Conservation (phyloP, 1,284 basidiomycete species). For the Trichosporon sp. region DNA sequence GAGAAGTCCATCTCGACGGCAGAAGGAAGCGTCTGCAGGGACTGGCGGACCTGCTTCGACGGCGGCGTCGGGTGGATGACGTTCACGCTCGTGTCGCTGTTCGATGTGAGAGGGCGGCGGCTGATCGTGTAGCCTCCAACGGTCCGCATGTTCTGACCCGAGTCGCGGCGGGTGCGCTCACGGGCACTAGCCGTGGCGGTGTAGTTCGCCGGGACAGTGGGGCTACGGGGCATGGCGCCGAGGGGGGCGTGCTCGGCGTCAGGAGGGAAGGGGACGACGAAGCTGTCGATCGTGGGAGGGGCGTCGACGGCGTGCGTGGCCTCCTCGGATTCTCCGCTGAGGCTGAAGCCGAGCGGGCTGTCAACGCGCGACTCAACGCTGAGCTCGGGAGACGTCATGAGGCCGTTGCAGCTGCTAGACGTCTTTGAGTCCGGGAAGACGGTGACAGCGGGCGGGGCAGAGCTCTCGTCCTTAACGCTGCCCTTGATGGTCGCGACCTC, state of each 20-base stretch:
- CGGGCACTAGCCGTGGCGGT: constrained; percentile 5
- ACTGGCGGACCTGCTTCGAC: not conserved
- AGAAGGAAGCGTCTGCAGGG: not conserved
- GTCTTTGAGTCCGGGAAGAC: not conserved
- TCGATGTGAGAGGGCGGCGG: not conserved
- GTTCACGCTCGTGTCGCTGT: not conserved
- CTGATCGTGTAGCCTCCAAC: not conserved
- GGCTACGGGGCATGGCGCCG: not conserved
- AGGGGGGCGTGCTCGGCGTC: not conserved
- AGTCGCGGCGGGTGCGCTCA: constrained; percentile 8
- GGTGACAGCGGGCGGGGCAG: not conserved
- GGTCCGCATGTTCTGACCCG: not conserved
- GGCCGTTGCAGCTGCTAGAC: constrained; percentile 1
- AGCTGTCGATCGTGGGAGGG: not conserved
- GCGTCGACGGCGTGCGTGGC: not conserved
- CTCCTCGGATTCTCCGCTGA: not conserved
- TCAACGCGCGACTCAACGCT: not conserved
- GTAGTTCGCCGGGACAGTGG: constrained; percentile 4
- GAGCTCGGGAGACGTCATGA: not conserved
- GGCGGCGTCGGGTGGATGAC: not conserved
- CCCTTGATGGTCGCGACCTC: not conserved
- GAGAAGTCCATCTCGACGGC: not conserved
- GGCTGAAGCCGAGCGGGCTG: not conserved
- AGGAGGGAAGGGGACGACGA: constrained; percentile 8
- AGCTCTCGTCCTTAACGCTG: not conserved